phyloP scores from a whole-genome alignment of 169 alveolate genomes.

The Babesia ovata region DNA sequence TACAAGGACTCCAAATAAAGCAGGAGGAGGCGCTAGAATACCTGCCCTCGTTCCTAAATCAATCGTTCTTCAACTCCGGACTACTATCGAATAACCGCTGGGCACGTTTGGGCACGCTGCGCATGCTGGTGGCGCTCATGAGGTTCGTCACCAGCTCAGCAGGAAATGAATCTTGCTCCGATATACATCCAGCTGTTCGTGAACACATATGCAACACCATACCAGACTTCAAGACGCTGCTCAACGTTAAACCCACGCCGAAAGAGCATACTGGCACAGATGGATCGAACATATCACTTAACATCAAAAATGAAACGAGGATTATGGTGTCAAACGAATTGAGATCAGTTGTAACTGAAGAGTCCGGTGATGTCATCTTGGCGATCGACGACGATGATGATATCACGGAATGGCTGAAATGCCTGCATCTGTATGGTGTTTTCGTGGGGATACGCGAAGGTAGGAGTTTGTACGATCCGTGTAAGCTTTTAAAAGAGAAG shows the following conservation, averaged over 20 bases:
- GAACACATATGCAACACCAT: constrained; percentile 5
- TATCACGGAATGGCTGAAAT: constrained; percentile 29
- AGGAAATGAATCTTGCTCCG: background rate
- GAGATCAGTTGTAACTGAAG: constrained; percentile 9
- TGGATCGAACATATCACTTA: constrained; percentile 6
- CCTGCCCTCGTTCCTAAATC: constrained; percentile 21
- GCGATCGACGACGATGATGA: constrained; percentile 1
- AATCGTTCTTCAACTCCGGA: constrained; percentile 30
- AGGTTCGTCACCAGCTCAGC: constrained; percentile 2
- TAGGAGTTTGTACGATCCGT: constrained; percentile 38
- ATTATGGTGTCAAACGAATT: constrained; percentile 30
- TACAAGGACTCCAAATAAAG: background rate
- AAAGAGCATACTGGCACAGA: background rate
- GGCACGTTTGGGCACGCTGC: constrained; percentile 21
- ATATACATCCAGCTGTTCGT: background rate
- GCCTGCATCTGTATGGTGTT: constrained; percentile 20
- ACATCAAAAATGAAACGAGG: constrained; percentile 27
- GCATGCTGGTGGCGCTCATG: constrained; percentile 23
- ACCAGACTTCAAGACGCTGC: constrained; percentile 37
- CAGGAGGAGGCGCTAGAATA: background rate
- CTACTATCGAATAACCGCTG: constrained; percentile 19
- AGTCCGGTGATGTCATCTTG: background rate
- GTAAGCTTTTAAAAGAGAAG: constrained; percentile 36
- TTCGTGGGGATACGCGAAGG: constrained; percentile 26
- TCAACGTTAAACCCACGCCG: constrained; percentile 14